These are phyloP conservation scores for Aureobasidium pullulans DNA, from an alignment of 2,329 filamentous ascomycete genomes.

Conservation along the genomic window DNA sequence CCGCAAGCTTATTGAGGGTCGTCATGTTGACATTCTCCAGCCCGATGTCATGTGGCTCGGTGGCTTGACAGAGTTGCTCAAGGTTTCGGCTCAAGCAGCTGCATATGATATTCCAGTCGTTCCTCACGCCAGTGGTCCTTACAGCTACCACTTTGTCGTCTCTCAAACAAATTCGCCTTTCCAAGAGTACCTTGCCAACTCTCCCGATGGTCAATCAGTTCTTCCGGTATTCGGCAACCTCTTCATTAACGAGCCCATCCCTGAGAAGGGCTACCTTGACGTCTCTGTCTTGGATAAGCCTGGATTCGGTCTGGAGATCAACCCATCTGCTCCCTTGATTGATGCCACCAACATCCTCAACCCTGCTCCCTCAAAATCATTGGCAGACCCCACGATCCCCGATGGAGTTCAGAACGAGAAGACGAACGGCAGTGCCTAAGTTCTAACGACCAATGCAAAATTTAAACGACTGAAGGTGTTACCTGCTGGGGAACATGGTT, in stretches of 20 bases:
- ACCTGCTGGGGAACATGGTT: not conserved
- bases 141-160: constrained; percentile 93
- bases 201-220: constrained; percentile 81
- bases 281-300: constrained; percentile 71
- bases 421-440: not conserved
- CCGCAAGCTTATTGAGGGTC: constrained; percentile 84
- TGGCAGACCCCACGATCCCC: constrained; percentile 23
- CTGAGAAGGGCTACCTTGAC: constrained; percentile 72
- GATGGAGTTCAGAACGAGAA: constrained; percentile 1
- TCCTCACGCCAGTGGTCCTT: constrained; percentile 87
- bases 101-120: constrained; percentile 94
- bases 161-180: constrained; percentile 90
- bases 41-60: constrained; percentile 98
- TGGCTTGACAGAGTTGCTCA: constrained; percentile 84
- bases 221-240: constrained; percentile 87
- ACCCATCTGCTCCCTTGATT: constrained; percentile 72
- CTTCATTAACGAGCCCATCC: constrained; percentile 86
- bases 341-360: constrained; percentile 66
- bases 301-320: constrained; percentile 82
- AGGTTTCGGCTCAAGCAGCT: constrained; percentile 78
- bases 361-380: constrained; percentile 47
- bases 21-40: constrained; percentile 89
- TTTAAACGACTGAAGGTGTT: not conserved
- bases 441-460: not conserved
- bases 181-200: constrained; percentile 94